Evolutionary conservation across 306 rosid species (phyloP), one percentile per base, ranked within the genome.

Genomic region (Quercus berberidifolia): DNA sequence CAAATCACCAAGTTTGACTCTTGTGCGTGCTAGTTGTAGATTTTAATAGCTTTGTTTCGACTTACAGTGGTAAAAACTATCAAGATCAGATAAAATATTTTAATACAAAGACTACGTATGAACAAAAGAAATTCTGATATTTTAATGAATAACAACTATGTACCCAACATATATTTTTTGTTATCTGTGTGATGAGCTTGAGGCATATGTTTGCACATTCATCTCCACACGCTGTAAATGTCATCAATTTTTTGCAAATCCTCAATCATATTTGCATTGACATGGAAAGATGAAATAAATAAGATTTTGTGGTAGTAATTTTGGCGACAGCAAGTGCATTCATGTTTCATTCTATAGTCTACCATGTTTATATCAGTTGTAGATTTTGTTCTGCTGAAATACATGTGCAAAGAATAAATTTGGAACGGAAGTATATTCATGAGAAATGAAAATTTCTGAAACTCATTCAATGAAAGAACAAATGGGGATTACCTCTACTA

Each of bases 391-490:
- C 69, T 15, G 69, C 18, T 63, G 69, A 63, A 28, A 63, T 63
- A 63, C 41, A 74, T 68, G 71, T 74, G 26, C 46, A 13, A 46
- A 62, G 25, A 55, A 74, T 41, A 2, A 35, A 3, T 15, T 1
- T 46, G 6, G 55, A 23, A 21, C 72, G 71, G 49, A 28, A 55
- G 38, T 55, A 35, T 23, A 56, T 54, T 38, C 54, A 57, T 72
- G 43, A 51, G 38, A 25, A 55, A 28, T 33, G 60, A 33, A 30
- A 73, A 33, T 26, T 57, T 60, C 60, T 75, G 62, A n/a, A 58
- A 54, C 20, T 43, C 74, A 18, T 78, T 51, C 8, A 6, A 31
- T n/a, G 55, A 69, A 79, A 58, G 74, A 73, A 73, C 35, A 57
- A 84, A 84, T 74, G 49, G 49, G 1, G 21, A 41, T 52, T 59